Base-by-base conservation (phyloP, 2,329 filamentous ascomycete genomes). In the Thielaviopsis populi region DNA sequence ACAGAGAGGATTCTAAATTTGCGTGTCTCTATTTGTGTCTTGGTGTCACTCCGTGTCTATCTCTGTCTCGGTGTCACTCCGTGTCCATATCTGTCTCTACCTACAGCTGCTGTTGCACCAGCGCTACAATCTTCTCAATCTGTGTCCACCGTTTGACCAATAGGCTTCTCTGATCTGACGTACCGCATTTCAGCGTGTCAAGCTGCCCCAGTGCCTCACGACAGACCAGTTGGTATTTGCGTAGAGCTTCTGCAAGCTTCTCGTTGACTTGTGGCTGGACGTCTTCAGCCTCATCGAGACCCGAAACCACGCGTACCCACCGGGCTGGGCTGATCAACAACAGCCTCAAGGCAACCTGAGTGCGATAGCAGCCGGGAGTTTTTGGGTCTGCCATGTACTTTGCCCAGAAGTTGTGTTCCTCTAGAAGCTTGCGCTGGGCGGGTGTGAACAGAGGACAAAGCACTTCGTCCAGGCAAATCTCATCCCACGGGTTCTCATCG, bases 401-500 rank as follows among this genome's bases (percentile, higher is more conserved):
- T 0, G 76, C 80, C 67, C 79, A 72, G 68, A 82, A 83, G 1
- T 77, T 77, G 0, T 66, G 70, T 1, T 76, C 76, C 53, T 79
- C 73, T 17, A 84, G 73, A 42, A 69, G 67, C 7, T 70, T 69
- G 63, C 69, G 74, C 67, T 78, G 75, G 4, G 61, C 54, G 2
- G 63, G 56, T 30, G 71, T 68, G 37, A 79, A 67, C 66, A 68
- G 72, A 1, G 75, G 74, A 33, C 79, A 70, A 43, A 82, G 63
- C n/a, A 74, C 75, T 1, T 76, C 74, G 65, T 82, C 79, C 2
- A 82, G 71, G 11, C 70, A 70, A 1, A 76, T 73, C 69, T 80
- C 79, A 59, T 82, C 80, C 75, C 78, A 81, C n/a, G 72, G 69
- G 68, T 82, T 82, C 27, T 72, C 69, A 62, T 79, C 78, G 17